These are phyloP conservation scores for Suillus cothurnatus DNA, from an alignment of 768 basidiomycete genomes.

Conservation along the genomic window DNA sequence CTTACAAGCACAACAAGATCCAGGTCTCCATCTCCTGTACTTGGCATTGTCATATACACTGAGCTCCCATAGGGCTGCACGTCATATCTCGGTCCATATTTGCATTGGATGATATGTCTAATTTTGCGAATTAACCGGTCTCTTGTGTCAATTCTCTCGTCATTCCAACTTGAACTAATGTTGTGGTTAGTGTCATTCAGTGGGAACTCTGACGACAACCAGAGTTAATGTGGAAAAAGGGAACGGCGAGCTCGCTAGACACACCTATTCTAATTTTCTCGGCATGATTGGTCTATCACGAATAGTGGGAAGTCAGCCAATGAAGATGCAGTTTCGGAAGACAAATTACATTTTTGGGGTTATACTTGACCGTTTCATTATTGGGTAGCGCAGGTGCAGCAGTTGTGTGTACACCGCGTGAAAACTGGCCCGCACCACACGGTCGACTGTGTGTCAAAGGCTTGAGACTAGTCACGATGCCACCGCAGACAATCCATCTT, in stretches of 20 bases:
- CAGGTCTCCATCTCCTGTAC: constrained; percentile 39
- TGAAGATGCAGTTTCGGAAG: too few relatives aligned
- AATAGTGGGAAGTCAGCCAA: background rate
- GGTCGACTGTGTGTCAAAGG: background rate
- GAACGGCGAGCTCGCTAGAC: background rate
- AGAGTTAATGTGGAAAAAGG: background rate
- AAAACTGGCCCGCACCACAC: background rate
- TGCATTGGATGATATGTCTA: constrained; percentile 21
- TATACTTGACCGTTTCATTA: background rate
- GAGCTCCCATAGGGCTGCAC: constrained; percentile 53
- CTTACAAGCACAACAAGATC: constrained; percentile 56
- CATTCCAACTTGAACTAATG: background rate
- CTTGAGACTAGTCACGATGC: background rate
- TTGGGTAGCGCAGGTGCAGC: background rate
- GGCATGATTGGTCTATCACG: background rate
- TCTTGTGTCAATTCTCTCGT: background rate
- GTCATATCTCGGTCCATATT: constrained; percentile 36
- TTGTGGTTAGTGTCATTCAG: background rate
- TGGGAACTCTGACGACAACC: background rate
- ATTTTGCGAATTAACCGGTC: background rate
- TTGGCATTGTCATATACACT: constrained; percentile 38
- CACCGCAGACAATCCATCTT: background rate
- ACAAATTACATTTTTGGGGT: background rate
- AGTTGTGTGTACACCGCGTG: background rate
- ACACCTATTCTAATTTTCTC: background rate